Percentiles rank a stretch among this genome's conserved stretches.
Conservation (phyloP, 306 rosid genomes). For the Cucumis melo region DNA sequence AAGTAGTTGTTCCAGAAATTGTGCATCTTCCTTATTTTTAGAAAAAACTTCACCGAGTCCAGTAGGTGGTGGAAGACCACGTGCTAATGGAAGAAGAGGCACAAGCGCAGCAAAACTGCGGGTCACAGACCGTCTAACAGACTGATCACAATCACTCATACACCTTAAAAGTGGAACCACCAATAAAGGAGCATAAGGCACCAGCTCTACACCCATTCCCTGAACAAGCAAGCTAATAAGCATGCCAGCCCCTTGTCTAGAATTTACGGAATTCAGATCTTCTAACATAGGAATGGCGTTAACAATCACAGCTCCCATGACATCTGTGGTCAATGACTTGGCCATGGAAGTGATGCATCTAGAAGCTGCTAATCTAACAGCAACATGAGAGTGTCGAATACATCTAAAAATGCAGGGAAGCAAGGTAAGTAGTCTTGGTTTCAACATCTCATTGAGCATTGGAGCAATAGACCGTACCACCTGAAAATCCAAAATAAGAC, state of each 20-base stretch:
- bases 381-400: slow-evolving; percentile 67
- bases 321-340: slow-evolving; percentile 61
- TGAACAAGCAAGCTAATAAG: slow-evolving; percentile 91
- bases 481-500: slow-evolving; percentile 26
- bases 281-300: slow-evolving; percentile 84
- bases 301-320: slow-evolving; percentile 77
- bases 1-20: slow-evolving; percentile 88
- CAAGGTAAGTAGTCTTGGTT: slow-evolving; percentile 73
- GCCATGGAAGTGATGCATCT: slow-evolving; percentile 98
- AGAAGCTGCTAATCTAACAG: slow-evolving; percentile 92
- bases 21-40: slow-evolving; percentile 61
- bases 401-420: slow-evolving; percentile 81
- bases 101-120: slow-evolving; percentile 99
- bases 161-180: slow-evolving; percentile 95
- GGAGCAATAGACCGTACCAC: slow-evolving; percentile 83
- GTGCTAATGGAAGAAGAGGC: slow-evolving; percentile 93
- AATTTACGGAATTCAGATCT: slow-evolving; percentile 63
- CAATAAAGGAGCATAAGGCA: slow-evolving; percentile 81
- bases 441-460: slow-evolving; percentile 49
- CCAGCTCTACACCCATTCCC: slow-evolving; percentile 78
- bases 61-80: slow-evolving; percentile 85
- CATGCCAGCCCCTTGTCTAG: slow-evolving; percentile 97
- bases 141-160: slow-evolving; percentile 91
- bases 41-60: slow-evolving; percentile 54
- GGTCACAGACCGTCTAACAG: slow-evolving; percentile 93